Conservation (phyloP, 192 early-diverging fungal genomes). For the Umbelopsis sp. region DNA sequence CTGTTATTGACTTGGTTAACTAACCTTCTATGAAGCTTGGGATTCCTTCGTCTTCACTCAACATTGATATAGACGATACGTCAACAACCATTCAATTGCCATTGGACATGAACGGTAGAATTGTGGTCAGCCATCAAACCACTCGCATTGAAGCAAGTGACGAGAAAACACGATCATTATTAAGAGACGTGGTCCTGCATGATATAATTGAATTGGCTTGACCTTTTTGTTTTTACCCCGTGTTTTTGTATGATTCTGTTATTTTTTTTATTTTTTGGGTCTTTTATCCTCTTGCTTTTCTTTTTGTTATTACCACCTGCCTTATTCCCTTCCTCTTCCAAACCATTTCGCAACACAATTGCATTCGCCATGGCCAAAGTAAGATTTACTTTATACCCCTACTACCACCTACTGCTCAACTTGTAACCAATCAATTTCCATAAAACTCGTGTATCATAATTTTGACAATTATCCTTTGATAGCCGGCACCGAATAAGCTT, state of each 20-base stretch:
- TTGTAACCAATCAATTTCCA: background rate
- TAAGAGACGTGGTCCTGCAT: constrained; percentile 17
- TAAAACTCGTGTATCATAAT: background rate
- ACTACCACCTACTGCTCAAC: too few relatives aligned
- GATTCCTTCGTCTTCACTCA: background rate
- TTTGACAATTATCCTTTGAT: background rate
- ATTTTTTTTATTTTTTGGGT: background rate
- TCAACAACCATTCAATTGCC: constrained; percentile 5
- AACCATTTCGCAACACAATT: background rate
- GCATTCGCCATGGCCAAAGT: constrained; percentile 17
- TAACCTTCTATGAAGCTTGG: background rate
- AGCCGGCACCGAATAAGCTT: constrained; percentile 6
- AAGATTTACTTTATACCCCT: background rate
- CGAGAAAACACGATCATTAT: constrained; percentile 13
- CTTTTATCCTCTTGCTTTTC: background rate
- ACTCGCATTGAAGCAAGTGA: constrained; percentile 22
- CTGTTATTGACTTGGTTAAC: background rate
- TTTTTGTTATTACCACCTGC: background rate
- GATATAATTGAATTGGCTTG: constrained; percentile 15
- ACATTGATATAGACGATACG: background rate
- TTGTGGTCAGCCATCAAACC: background rate
- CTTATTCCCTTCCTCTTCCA: background rate
- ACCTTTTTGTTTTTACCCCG: constrained; percentile 18
- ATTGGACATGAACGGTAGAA: constrained; percentile 16
- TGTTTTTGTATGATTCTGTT: background rate